phyloP scores from a whole-genome alignment of 306 rosid genomes.

The Albizia julibrissin region DNA sequence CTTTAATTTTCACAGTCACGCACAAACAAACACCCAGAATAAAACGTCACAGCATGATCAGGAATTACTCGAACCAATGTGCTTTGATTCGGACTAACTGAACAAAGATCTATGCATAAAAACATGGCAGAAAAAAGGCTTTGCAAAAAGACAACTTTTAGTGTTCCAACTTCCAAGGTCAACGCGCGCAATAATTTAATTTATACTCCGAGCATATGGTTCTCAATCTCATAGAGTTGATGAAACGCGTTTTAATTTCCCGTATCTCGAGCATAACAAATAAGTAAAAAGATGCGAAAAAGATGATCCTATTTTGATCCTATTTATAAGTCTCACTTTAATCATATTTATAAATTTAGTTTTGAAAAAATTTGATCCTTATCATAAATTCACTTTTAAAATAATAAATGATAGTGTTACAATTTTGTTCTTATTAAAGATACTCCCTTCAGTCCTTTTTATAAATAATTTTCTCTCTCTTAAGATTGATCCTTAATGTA shows the following conservation, averaged over 20 bases:
- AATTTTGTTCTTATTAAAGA: no score
- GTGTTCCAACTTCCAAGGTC: slow-evolving; percentile 48
- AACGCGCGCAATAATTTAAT: slow-evolving; percentile 43
- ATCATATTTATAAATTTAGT: no score
- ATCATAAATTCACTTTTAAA: no score
- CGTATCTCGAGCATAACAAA: not conserved
- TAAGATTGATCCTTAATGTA: no score
- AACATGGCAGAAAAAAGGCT: slow-evolving; percentile 27
- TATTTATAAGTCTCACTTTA: no score
- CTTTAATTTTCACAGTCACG: slow-evolving; percentile 4
- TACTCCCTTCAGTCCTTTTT: fast-evolving
- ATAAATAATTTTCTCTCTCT: no score
- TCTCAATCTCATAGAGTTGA: not conserved
- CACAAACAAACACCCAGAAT: not conserved
- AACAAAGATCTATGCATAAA: slow-evolving; percentile 13
- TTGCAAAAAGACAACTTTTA: slow-evolving; percentile 32
- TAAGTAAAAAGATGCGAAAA: no score
- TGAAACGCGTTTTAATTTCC: not conserved
- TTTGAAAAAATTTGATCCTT: no score
- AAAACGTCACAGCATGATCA: slow-evolving; percentile 40
- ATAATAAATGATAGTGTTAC: no score
- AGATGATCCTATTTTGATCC: no score
- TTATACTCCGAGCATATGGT: slow-evolving; percentile 26
- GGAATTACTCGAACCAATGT: slow-evolving; percentile 33
- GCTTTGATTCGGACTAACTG: not conserved